These are phyloP conservation scores for Plantago lanceolata DNA, from an alignment of 305 asterid genomes.

Conservation along the genomic window DNA sequence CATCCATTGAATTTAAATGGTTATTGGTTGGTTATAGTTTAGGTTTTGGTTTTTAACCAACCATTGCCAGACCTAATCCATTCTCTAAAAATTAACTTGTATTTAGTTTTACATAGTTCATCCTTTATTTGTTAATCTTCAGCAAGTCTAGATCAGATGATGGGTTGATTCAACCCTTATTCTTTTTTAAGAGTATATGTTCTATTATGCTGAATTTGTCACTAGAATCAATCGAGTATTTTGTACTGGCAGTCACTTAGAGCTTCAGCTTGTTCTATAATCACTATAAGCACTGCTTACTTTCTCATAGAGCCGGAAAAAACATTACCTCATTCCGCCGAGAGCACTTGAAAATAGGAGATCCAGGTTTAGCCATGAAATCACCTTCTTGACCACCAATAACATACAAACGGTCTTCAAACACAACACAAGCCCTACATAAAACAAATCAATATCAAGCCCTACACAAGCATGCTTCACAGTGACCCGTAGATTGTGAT, in stretches of 20 bases:
- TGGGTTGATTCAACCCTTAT: too few relatives aligned
- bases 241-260: not conserved
- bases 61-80: too few relatives aligned
- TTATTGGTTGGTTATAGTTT: too few relatives aligned
- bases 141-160: too few relatives aligned
- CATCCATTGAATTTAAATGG: too few relatives aligned
- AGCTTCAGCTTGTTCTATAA: not conserved
- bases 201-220: not conserved
- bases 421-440: constrained; percentile 86
- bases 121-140: too few relatives aligned
- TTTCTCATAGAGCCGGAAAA: constrained; percentile 14
- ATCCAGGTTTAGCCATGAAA: constrained; percentile 99
- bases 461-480: too few relatives aligned
- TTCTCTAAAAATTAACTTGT: too few relatives aligned
- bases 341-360: constrained; percentile 96
- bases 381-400: constrained; percentile 99
- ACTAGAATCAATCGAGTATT: not conserved
- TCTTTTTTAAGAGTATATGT: too few relatives aligned
- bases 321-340: constrained; percentile 80
- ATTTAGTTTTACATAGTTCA: too few relatives aligned
- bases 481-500: not conserved
- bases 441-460: constrained; percentile 18
- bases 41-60: too few relatives aligned
- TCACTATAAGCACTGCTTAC: constrained; percentile 8
- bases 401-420: constrained; percentile 64